These are phyloP conservation scores for Juglanconis juglandina DNA, from an alignment of 2,329 filamentous ascomycete species.

Conservation along the genomic window DNA sequence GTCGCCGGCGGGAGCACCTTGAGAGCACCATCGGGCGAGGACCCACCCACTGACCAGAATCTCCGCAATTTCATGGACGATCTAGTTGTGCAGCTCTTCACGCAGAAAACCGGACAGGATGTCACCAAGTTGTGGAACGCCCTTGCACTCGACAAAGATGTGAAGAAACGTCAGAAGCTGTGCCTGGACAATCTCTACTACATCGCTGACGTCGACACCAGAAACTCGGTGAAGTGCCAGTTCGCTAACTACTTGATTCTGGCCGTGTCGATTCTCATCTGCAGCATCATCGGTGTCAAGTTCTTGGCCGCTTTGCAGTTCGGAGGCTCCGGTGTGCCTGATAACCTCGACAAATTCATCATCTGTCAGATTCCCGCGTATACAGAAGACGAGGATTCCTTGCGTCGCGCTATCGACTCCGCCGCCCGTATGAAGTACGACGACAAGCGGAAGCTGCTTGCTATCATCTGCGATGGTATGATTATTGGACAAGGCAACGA, in stretches of 20 bases:
- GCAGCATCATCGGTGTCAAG: conserved; percentile 85
- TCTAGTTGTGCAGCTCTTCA: conserved; percentile 72
- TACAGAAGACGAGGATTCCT: conserved; percentile 95
- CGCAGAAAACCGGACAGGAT: conserved; percentile 70
- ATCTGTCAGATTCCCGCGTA: conserved; percentile 98
- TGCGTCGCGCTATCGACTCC: conserved; percentile 95
- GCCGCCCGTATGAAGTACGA: conserved; percentile 94
- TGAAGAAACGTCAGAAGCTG: conserved; percentile 67
- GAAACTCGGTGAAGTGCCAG: conserved; percentile 78
- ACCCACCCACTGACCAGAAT: conserved; percentile 39
- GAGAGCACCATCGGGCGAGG: conserved; percentile 51
- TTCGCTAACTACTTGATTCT: conserved; percentile 90
- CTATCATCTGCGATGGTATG: conserved; percentile 96
- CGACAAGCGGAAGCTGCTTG: conserved; percentile 93
- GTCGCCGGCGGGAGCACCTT: conserved; percentile 69
- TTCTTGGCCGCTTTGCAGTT: conserved; percentile 97
- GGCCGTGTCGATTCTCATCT: conserved; percentile 76
- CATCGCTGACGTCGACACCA: conserved; percentile 84
- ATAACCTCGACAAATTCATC: conserved; percentile 97
- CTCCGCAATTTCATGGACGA: conserved; percentile 79
- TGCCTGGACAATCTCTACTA: conserved; percentile 96
- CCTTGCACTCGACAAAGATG: conserved; percentile 53
- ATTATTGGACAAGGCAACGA: conserved; percentile 99
- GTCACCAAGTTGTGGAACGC: conserved; percentile 79
- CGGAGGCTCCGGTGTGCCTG: conserved; percentile 81